Conservation (phyloP, 2,329 filamentous ascomycete species). For the Trichoderma koningii region DNA sequence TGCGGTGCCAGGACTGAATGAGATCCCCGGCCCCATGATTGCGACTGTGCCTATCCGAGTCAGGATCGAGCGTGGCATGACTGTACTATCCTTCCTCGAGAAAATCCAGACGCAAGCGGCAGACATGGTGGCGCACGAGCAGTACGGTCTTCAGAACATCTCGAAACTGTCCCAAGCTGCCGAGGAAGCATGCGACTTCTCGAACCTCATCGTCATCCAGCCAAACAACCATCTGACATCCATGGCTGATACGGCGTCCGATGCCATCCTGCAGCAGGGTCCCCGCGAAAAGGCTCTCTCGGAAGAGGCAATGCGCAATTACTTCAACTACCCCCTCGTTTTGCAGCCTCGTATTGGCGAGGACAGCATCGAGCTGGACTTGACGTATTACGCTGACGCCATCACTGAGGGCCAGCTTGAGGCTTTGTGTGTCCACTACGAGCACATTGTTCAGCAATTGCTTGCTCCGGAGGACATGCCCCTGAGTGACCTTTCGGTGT, state of each 20-base stretch:
- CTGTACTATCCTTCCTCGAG: slow-evolving; percentile 3
- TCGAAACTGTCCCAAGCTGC: slow-evolving; percentile 15
- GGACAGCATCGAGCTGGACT: slow-evolving; percentile 24
- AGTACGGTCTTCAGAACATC: slow-evolving; percentile 26
- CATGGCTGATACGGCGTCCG: slow-evolving; percentile 15
- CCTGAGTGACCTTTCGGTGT: slow-evolving; percentile 6
- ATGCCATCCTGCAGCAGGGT: slow-evolving; percentile 23
- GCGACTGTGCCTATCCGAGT: slow-evolving; percentile 27
- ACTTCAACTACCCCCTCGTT: slow-evolving; percentile 31
- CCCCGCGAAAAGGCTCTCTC: slow-evolving; percentile 19
- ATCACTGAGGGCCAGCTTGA: slow-evolving; percentile 22
- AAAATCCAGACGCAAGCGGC: slow-evolving; percentile 16
- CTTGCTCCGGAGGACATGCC: slow-evolving; percentile 15
- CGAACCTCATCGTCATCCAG: slow-evolving; percentile 24
- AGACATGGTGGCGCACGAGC: slow-evolving; percentile 24
- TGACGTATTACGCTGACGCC: slow-evolving; percentile 26
- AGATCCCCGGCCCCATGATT: slow-evolving; percentile 22
- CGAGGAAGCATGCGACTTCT: slow-evolving; percentile 22
- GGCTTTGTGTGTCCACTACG: slow-evolving; percentile 28
- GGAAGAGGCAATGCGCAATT: slow-evolving; percentile 27
- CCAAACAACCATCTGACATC: slow-evolving; percentile 16
- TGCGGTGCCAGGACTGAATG: slow-evolving; percentile 14
- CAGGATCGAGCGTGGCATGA: slow-evolving; percentile 20
- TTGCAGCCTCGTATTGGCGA: slow-evolving; percentile 25
- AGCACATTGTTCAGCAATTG: slow-evolving; percentile 28